Base-by-base conservation (phyloP, 2,329 filamentous ascomycete species). In the Amphichorda felina region DNA sequence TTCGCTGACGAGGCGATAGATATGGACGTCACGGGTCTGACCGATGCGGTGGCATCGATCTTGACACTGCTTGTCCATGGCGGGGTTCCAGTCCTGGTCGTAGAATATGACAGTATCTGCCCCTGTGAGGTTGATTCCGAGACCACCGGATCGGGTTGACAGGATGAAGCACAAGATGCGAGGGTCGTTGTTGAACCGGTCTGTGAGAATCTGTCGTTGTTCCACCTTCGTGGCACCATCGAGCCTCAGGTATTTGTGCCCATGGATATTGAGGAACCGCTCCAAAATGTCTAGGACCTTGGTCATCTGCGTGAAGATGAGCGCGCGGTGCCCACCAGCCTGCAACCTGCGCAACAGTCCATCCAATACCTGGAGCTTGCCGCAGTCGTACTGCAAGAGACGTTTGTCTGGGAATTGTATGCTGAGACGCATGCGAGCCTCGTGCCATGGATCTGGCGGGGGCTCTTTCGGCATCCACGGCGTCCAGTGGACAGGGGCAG, bases 281-380 rank as follows among this genome's bases (percentile, higher is more conserved):
- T 99, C 91, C 3, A 99, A 70, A 37, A 99, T 94, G 55, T 99
- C 89, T 14, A 99, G 70, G 31, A 96, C 91, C 55, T 94, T 94
- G 32, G 91, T 96, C 91, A 99, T 98, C 52, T 99, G 91, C 0
- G 93, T 96, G 58, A 99, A 99, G 54, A 99, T 98, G 34, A 99
- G 68, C 8, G 87, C 91, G 7, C 93, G 84, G 50, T 96, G 91
- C 2, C 88, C 87, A 27, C 86, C 87, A 3, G 83, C 75, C 59
- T 96, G 88, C 7, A 98, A 70, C 42, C 82, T 79, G 8, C 91
- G 82, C 11, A 98, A 70, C 2, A 98, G 70, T 41, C 79, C 79
- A 50, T 93, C 91, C 13, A 98, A 71, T 14, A 82, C 79, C 50
- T 98, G 91, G 4, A 98, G 72, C 57, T 98, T 98, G 46, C 91